Evolutionary conservation across 1,284 basidiomycete species (phyloP), one percentile per base, ranked within the genome.

Genomic region (Trichosporon asahii): DNA sequence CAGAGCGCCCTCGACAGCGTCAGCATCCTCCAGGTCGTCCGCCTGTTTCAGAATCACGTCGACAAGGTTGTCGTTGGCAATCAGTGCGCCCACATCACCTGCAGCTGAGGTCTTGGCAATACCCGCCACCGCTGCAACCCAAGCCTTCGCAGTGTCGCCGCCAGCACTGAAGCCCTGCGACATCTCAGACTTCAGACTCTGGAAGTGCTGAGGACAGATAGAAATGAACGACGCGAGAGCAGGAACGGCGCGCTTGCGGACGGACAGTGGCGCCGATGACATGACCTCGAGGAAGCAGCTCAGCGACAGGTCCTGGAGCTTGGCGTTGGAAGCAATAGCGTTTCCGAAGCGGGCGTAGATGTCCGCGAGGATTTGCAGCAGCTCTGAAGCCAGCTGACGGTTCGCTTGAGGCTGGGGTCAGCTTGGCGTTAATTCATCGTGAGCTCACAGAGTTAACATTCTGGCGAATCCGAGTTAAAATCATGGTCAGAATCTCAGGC

Each of bases 281-380:
- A 97, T 87, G 31, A 96, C 87, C 44, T 91, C 90, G 0, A 90
- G 88, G 63, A 97, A 88, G 18, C 90, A 88, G 14, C 86, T 82
- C 14, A 97, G 85, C 2, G 93, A 90, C 18, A 89, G 78, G 15
- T 77, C 77, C 70, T 88, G 86, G 0, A 87, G 74, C 3, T 76
- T 66, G 1, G 76, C 80, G 5, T 88, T 85, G 68, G 87, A 86
- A 4, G 89, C 84, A n/a, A 93, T 84, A 72, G 91, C 70, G 40
- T 86, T 84, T 14, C 91, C 91, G 86, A 96, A 96, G 55, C 95
- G 90, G 71, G 88, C 88, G 80, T 95, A 93, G 72, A 98, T 88
- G 79, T 98, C 96, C 9, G 93, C 90, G 21, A 98, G 86, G 69
- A 96, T 95, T 53, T 95, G 91, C 12, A 98, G 87, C 0, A 92